phyloP scores from a whole-genome alignment of 768 basidiomycete species.

The Termitomyces sp. region DNA sequence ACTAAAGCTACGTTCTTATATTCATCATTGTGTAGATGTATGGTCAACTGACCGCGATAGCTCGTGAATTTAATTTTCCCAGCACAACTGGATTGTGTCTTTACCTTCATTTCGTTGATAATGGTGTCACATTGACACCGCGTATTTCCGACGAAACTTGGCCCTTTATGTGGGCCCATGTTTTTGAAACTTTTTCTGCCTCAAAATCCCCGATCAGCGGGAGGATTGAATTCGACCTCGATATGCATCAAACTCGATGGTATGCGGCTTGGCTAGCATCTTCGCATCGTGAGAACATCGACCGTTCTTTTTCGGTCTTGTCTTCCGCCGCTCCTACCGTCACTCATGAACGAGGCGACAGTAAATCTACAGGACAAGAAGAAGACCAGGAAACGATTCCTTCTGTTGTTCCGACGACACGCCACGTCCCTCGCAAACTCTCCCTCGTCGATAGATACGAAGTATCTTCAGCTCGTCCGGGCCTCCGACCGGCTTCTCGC shows the following conservation, averaged over 20 bases:
- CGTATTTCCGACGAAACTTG: conserved; percentile 79
- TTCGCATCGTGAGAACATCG: conserved; percentile 38
- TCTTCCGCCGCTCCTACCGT: conserved; percentile 34
- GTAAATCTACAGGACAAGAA: conserved; percentile 42
- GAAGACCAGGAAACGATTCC: conserved; percentile 35
- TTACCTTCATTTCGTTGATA: conserved; percentile 65
- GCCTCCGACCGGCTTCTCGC: conserved; percentile 23
- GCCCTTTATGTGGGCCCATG: conserved; percentile 66
- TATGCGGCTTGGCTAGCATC: conserved; percentile 64
- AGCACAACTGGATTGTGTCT: conserved; percentile 73
- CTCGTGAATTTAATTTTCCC: conserved; percentile 79
- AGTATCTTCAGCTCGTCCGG: conserved; percentile 31
- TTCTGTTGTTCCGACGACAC: conserved; percentile 30
- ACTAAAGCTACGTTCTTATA: background rate
- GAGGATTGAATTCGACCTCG: conserved; percentile 85
- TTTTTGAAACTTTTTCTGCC: conserved; percentile 39
- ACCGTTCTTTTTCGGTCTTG: conserved; percentile 34
- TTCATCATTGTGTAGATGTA: conserved; percentile 49
- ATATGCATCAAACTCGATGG: conserved; percentile 74
- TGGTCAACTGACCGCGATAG: conserved; percentile 73
- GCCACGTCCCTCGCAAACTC: conserved; percentile 62
- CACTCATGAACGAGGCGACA: conserved; percentile 53
- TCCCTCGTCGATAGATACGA: conserved; percentile 69
- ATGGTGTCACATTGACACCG: conserved; percentile 54
- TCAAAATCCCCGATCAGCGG: conserved; percentile 62